Evolutionary conservation across 1,284 basidiomycete species (phyloP).

Genomic region (Phlebopus sp.): DNA sequence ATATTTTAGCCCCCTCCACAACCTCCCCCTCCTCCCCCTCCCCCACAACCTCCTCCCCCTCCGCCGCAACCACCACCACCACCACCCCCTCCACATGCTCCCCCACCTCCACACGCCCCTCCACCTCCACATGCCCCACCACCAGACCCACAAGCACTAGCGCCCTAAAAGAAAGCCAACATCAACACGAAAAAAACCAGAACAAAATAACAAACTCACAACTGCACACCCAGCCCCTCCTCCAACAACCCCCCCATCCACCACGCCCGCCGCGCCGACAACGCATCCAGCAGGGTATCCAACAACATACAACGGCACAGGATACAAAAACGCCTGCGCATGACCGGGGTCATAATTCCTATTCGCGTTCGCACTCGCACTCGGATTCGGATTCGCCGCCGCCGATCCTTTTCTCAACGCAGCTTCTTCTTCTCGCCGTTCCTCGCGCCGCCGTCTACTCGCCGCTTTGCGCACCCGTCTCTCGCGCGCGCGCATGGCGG

Average conservation of each 20-base stretch:
- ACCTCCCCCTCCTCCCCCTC: too few relatives aligned
- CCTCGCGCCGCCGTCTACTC: slow-evolving; percentile 14
- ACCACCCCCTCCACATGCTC: background rate
- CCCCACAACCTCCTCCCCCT: too few relatives aligned
- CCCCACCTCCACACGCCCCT: background rate
- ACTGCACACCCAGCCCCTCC: slow-evolving; percentile 3
- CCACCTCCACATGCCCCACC: background rate
- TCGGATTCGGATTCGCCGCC: too few relatives aligned
- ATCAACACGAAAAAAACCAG: background rate
- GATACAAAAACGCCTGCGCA: slow-evolving; percentile 35
- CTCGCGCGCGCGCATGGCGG: slow-evolving; percentile 18
- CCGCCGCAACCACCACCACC: slow-evolving; percentile 4
- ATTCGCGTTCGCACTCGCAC: background rate
- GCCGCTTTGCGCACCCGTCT: slow-evolving; percentile 20
- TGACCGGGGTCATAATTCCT: slow-evolving; percentile 13
- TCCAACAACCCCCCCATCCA: slow-evolving; percentile 9
- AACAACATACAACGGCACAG: slow-evolving; percentile 33
- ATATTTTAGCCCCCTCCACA: too few relatives aligned
- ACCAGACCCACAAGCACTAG: background rate
- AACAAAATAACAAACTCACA: slow-evolving; percentile 6
- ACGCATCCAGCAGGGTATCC: slow-evolving; percentile 15
- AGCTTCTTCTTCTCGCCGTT: background rate
- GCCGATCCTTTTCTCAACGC: background rate
- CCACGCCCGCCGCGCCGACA: slow-evolving; percentile 15
- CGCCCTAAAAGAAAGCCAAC: slow-evolving; percentile 2